Evolutionary conservation across 441 rosid species (phyloP).

Genomic region (Syzygium malaccense): DNA sequence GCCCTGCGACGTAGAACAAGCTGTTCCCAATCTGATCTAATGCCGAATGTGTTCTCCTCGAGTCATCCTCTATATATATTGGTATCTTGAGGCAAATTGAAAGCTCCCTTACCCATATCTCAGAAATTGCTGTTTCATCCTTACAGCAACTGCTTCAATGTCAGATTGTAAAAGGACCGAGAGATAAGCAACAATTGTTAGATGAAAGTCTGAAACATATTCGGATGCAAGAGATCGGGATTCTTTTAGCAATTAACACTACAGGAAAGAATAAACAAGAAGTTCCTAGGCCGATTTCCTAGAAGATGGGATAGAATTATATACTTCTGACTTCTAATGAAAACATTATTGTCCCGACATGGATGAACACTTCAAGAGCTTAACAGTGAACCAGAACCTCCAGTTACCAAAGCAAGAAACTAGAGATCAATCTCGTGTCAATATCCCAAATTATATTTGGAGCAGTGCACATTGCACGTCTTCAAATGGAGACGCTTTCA

Average conservation of each 20-base stretch:
- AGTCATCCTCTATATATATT: conserved; percentile 31
- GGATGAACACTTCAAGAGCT: neutral
- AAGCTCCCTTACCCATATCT: conserved; percentile 40
- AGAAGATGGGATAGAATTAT: neutral
- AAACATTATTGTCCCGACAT: neutral
- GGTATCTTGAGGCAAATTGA: conserved; percentile 3
- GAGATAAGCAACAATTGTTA: neutral
- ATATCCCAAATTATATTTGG: neutral
- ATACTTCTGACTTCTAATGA: neutral
- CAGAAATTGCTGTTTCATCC: conserved; percentile 55
- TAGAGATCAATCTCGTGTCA: neutral
- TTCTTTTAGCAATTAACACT: neutral
- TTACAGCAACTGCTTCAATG: conserved; percentile 42
- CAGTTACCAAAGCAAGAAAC: neutral
- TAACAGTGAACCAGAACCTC: neutral
- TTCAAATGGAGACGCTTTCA: neutral
- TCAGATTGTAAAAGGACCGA: conserved; percentile 73
- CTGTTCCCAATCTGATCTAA: conserved; percentile 68
- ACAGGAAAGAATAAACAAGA: neutral
- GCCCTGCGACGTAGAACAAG: conserved; percentile 49
- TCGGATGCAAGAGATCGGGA: neutral
- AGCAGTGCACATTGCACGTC: neutral
- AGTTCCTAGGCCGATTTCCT: neutral
- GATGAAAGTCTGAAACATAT: neutral
- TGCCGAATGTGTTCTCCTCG: conserved; percentile 63